Evolutionary conservation across 805 yeast genomes (phyloP).

Genomic region (Lachancea cidri): DNA sequence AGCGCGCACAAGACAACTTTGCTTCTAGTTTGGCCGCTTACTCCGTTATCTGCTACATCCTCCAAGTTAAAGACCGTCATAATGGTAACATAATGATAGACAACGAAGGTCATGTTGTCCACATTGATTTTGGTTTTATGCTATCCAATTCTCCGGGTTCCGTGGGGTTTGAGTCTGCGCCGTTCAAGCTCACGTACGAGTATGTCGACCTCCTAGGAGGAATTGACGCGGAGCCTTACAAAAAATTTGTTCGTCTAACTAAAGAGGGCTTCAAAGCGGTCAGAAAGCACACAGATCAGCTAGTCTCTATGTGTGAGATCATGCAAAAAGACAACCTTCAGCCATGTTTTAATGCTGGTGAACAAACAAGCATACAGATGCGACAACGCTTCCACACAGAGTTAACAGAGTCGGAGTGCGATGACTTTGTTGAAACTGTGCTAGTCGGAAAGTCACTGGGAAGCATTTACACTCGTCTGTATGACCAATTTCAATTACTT

Average conservation of each 20-base stretch:
- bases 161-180: conserved; percentile 96
- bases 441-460: conserved; percentile 80
- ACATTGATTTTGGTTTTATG: conserved; percentile 92
- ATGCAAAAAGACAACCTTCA: conserved; percentile 89
- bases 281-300: conserved; percentile 65
- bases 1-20: conserved; percentile 78
- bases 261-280: conserved; percentile 71
- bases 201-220: conserved; percentile 90
- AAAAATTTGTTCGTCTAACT: conserved; percentile 54
- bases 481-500: conserved; percentile 90
- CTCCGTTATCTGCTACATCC: conserved; percentile 80
- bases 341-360: conserved; percentile 91
- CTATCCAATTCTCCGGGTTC: conserved; percentile 95
- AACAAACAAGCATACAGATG: conserved; percentile 70
- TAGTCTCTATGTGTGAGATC: conserved; percentile 79
- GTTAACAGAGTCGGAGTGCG: conserved; percentile 58
- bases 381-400: conserved; percentile 79
- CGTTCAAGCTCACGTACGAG: conserved; percentile 87
- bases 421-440: conserved; percentile 67
- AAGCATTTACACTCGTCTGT: conserved; percentile 82
- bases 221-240: conserved; percentile 51
- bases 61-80: conserved; percentile 94
- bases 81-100: conserved; percentile 98
- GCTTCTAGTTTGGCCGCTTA: conserved; percentile 86
- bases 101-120: conserved; percentile 89